Conservation (phyloP, 345 rosid species). For the Hibiscus mutabilis region DNA sequence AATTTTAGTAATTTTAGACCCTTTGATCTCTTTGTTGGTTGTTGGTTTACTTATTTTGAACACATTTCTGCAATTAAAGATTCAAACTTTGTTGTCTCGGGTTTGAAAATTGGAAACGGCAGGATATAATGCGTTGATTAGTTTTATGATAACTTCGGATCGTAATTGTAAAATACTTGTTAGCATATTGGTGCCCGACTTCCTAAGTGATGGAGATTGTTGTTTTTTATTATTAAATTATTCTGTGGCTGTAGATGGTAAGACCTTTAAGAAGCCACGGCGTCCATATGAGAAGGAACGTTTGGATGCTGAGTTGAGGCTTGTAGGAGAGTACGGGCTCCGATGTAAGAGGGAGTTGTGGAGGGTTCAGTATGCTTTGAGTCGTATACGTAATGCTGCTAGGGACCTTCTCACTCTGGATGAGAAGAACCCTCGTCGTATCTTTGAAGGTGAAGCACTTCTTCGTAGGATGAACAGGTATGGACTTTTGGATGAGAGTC, state of each 20-base stretch:
- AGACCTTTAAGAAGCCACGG: constrained; percentile 39
- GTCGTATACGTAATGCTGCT: constrained; percentile 53
- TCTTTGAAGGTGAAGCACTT: constrained; percentile 60
- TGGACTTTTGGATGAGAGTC: constrained; percentile 42
- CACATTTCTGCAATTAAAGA: not conserved
- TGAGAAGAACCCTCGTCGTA: constrained; percentile 53
- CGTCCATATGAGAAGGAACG: constrained; percentile 52
- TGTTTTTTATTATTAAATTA: too few relatives aligned
- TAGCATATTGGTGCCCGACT: too few relatives aligned
- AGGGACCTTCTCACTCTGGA: constrained; percentile 54
- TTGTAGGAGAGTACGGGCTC: constrained; percentile 61
- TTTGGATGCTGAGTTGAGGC: constrained; percentile 51
- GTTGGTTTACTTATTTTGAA: not conserved
- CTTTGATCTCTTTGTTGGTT: not conserved
- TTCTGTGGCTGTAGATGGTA: constrained; percentile 24
- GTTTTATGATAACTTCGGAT: not conserved
- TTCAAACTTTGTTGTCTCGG: not conserved
- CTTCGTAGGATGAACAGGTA: constrained; percentile 44
- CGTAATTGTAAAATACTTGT: not conserved
- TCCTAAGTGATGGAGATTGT: not conserved
- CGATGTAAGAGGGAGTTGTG: constrained; percentile 53
- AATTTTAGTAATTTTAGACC: not conserved
- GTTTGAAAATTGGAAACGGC: not conserved
- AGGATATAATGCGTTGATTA: not conserved
- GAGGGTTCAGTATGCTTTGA: constrained; percentile 53